Base-by-base conservation (phyloP, 352 stramenopile genomes). In the Pythium dissotocum region DNA sequence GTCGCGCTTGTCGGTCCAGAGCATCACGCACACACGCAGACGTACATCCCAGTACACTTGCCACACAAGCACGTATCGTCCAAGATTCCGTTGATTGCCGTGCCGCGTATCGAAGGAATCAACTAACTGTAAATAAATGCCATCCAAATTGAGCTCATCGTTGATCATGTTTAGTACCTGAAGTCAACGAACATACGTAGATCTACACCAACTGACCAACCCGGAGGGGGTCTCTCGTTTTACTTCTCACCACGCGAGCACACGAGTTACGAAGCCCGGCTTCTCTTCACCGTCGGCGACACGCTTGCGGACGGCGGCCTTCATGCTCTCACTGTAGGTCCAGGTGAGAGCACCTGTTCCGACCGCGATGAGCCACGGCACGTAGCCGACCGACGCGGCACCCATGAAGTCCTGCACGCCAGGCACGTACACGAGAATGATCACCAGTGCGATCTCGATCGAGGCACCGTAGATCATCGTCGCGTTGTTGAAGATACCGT, bases 401-500 rank as follows among this genome's bases (percentile, higher is more conserved):
- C 76, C 75, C 44, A 85, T 85, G 26, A 80, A 73, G 4, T 70
- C 72, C 51, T 87, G 71, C 24, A 87, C 60, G 14, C 69, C 71
- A 6, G 79, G 73, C 0, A 85, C 73, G 49, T 87, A 87, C 16
- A 85, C 75, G 24, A 85, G 62, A 10, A 87, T 68, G 28, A 85
- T 30, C 18, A 82, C 65, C 33, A 87, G 80, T 6, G 72, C 52
- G 40, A 87, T 67, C 53, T 83, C 71, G 30, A 79, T 72, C 14
- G 68, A 52, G 36, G 63, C 71, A 10, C 79, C 77, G 56, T 79
- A 84, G 33, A 96, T 87, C 55, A 93, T 94, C 67, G 96, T 88
- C 2, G 79, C 69, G 36, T 79, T 87, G 73, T 94, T 95, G 38
- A 82, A 77, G 63, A 96, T 69, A 24, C 89, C 78, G 59, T 95